A percentile compares a stretch with the other conserved stretches of the same genome.
Evolutionary conservation across 345 rosid genomes (phyloP).

Genomic region (Heritiera littoralis): DNA sequence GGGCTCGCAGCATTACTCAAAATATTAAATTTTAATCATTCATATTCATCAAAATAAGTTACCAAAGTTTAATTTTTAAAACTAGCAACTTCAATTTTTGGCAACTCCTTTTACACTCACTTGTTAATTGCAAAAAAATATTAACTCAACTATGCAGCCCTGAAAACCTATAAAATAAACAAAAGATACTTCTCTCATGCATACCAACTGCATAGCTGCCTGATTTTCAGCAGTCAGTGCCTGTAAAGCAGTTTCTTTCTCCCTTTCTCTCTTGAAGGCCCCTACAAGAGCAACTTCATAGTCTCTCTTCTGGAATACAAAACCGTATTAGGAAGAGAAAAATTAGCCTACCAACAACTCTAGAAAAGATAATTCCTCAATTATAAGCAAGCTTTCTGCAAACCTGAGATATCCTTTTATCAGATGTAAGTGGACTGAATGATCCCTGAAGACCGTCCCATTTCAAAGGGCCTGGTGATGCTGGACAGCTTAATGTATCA

Average conservation of each 20-base stretch:
- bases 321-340: slow-evolving; percentile 3
- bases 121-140: no score
- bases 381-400: neutral
- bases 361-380: neutral
- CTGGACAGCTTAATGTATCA: slow-evolving; percentile 53
- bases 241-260: slow-evolving; percentile 67
- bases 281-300: slow-evolving; percentile 86
- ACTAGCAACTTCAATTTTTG: no score
- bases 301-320: slow-evolving; percentile 62
- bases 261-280: slow-evolving; percentile 84
- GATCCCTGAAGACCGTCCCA: slow-evolving; percentile 79
- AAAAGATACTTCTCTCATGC: slow-evolving; percentile 20
- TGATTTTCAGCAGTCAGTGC: slow-evolving; percentile 76
- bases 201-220: slow-evolving; percentile 82
- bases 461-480: slow-evolving; percentile 71
- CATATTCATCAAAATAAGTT: neutral
- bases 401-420: slow-evolving; percentile 64
- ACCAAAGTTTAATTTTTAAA: no score
- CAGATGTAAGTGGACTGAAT: slow-evolving; percentile 68
- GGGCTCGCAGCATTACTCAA: neutral
- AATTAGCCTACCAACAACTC: slow-evolving; percentile 15
- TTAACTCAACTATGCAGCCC: neutral
- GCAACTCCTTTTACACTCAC: no score
- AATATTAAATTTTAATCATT: no score
- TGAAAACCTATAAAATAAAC: slow-evolving; percentile 3